Conservation (phyloP, 2,329 filamentous ascomycete genomes). For the Lomentospora prolificans region DNA sequence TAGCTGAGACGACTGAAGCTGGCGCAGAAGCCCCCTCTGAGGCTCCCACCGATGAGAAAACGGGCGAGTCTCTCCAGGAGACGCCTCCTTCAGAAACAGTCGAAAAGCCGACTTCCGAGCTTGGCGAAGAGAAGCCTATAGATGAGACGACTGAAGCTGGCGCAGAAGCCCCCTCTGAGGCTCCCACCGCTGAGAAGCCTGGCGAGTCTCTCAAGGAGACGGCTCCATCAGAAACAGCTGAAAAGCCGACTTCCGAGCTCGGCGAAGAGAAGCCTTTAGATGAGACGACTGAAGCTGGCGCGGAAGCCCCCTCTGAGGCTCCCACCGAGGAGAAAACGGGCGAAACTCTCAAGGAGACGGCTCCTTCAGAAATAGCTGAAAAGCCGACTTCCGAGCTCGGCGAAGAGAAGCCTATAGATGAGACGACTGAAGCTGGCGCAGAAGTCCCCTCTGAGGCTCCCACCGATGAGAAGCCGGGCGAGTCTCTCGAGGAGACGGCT, state of each 20-base stretch:
- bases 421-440: not conserved
- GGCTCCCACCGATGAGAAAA: not conserved
- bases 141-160: not conserved
- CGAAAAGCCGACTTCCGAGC: not conserved
- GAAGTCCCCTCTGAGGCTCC: not conserved
- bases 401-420: not conserved
- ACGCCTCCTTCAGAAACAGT: not conserved
- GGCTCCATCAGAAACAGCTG: not conserved
- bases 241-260: not conserved
- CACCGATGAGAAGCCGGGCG: too few relatives aligned
- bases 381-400: not conserved
- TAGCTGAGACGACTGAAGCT: not conserved
- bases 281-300: not conserved
- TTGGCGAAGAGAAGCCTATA: not conserved
- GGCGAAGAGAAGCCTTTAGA: not conserved
- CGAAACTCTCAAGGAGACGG: not conserved
- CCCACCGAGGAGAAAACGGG: not conserved
- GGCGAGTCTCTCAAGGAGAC: not conserved
- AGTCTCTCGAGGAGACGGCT: too few relatives aligned
- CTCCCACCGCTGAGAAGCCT: not conserved
- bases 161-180: not conserved
- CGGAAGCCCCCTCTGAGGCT: not conserved
- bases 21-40: not conserved
- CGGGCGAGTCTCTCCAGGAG: not conserved
- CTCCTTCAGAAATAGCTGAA: not conserved